phyloP scores from a whole-genome alignment of 2,329 filamentous ascomycete species.

The Iodosphaeria phyllophila region DNA sequence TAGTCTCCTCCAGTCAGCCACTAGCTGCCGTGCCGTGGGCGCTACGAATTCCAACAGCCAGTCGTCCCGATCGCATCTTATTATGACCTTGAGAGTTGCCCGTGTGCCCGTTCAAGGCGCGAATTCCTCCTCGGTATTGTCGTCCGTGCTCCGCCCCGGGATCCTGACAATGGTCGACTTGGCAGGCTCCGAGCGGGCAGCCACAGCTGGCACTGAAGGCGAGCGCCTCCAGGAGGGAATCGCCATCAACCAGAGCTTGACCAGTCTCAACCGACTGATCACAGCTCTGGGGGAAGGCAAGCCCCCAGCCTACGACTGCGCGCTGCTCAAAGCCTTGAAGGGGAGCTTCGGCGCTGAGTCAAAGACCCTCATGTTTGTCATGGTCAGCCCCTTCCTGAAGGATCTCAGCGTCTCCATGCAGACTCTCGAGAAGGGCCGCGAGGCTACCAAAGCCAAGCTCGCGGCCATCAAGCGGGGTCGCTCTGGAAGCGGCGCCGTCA shows the following conservation, averaged over 20 bases:
- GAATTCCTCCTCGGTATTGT: slow-evolving; percentile 68
- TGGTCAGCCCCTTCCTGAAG: slow-evolving; percentile 9
- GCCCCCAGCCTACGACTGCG: slow-evolving; percentile 5
- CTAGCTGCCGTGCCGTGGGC: slow-evolving; percentile 76
- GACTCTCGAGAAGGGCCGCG: too few species aligned
- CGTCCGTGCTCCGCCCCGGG: too few species aligned
- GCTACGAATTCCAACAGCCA: slow-evolving; percentile 96
- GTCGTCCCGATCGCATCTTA: slow-evolving; percentile 84
- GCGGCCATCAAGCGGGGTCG: too few species aligned
- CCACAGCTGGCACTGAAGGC: slow-evolving; percentile 5
- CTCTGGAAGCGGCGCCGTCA: too few species aligned
- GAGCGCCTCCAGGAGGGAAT: slow-evolving; percentile 6
- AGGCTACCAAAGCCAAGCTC: too few species aligned
- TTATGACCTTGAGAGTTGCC: slow-evolving; percentile 74
- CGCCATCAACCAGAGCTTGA: slow-evolving; percentile 9
- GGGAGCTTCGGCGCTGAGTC: slow-evolving; percentile 8
- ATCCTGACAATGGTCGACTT: slow-evolving; percentile 92
- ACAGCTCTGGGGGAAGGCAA: slow-evolving; percentile 3
- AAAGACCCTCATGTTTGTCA: slow-evolving; percentile 13
- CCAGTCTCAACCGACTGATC: slow-evolving; percentile 5
- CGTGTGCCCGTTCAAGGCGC: slow-evolving; percentile 51
- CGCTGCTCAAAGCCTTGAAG: slow-evolving; percentile 8
- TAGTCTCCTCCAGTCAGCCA: slow-evolving; percentile 59
- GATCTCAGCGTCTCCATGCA: too few species aligned
- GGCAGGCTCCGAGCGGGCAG: slow-evolving; percentile 73